Conservation (phyloP, 805 yeast species). For the Metschnikowia corniflorae region DNA sequence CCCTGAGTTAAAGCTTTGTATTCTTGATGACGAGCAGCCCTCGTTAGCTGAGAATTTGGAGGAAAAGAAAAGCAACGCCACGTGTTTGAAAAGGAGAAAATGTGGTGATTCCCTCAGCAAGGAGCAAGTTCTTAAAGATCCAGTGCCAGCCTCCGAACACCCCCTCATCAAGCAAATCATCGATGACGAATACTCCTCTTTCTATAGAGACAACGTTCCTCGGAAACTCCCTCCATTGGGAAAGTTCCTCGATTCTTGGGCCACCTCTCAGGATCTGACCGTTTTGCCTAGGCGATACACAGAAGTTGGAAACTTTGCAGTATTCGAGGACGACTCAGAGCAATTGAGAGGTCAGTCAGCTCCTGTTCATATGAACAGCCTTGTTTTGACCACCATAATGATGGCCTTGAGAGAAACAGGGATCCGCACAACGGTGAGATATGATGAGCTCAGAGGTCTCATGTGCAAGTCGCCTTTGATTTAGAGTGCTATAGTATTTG, state of each 20-base stretch:
- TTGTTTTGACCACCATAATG: slow-evolving; percentile 30
- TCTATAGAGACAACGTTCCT: slow-evolving; percentile 22
- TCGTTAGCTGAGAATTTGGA: slow-evolving; percentile 33
- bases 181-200: slow-evolving; percentile 4
- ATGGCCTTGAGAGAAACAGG: slow-evolving; percentile 32
- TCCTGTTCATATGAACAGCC: slow-evolving; percentile 28
- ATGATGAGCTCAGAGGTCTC: slow-evolving; percentile 1
- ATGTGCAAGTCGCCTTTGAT: neutral
- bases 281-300: slow-evolving; percentile 33
- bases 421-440: slow-evolving; percentile 18
- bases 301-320: slow-evolving; percentile 32
- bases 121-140: slow-evolving; percentile 22
- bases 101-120: neutral
- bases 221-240: slow-evolving; percentile 40
- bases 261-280: slow-evolving; percentile 18
- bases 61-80: slow-evolving; percentile 20
- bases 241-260: slow-evolving; percentile 26
- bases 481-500: too few relatives aligned
- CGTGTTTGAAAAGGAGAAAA: slow-evolving; percentile 1
- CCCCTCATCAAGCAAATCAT: slow-evolving; percentile 20
- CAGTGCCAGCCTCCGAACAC: slow-evolving; percentile 28
- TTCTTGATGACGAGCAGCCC: slow-evolving; percentile 33
- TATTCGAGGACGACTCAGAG: slow-evolving; percentile 24
- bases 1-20: slow-evolving; percentile 30
- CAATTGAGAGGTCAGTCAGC: slow-evolving; percentile 18